These are phyloP conservation scores for Acanthamoeba culbertsoni DNA, from an alignment of 208 protist genomes.

Conservation along the genomic window DNA sequence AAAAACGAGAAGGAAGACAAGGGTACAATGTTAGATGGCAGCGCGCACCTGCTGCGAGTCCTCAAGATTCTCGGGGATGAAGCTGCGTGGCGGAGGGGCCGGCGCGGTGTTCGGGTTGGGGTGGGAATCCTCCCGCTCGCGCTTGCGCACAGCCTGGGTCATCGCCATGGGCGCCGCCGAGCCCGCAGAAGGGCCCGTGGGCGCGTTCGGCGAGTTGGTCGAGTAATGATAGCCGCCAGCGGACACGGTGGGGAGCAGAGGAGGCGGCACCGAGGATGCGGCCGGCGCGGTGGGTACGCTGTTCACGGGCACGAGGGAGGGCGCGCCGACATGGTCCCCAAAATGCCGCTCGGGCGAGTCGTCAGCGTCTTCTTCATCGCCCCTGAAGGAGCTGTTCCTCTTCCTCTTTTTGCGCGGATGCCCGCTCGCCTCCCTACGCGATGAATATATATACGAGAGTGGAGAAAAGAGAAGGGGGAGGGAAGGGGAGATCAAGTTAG, in stretches of 20 bases:
- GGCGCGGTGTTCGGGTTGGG: too few relatives aligned
- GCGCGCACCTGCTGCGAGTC: neutral
- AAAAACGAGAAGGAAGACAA: neutral
- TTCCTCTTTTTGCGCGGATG: conserved; percentile 59
- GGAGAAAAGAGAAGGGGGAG: too few relatives aligned
- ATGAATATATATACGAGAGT: neutral
- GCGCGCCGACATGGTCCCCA: too few relatives aligned
- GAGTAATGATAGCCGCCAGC: too few relatives aligned
- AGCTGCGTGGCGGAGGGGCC: neutral
- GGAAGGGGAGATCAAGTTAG: too few relatives aligned
- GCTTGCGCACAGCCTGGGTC: too few relatives aligned
- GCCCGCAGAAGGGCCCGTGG: too few relatives aligned
- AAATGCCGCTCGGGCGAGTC: neutral
- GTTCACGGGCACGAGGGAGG: too few relatives aligned
- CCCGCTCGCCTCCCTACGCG: neutral
- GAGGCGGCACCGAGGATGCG: neutral
- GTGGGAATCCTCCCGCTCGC: too few relatives aligned
- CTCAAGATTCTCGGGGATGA: neutral
- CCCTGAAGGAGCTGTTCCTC: neutral
- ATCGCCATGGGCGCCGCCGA: neutral
- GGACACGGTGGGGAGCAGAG: too few relatives aligned
- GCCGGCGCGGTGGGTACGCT: neutral
- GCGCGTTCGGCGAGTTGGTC: too few relatives aligned
- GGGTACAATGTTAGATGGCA: neutral
- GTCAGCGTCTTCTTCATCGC: neutral